Percentiles rank a stretch among this genome's conserved stretches.
Conservation (phyloP, 768 basidiomycete genomes). For the Hygrocybe coccinea region DNA sequence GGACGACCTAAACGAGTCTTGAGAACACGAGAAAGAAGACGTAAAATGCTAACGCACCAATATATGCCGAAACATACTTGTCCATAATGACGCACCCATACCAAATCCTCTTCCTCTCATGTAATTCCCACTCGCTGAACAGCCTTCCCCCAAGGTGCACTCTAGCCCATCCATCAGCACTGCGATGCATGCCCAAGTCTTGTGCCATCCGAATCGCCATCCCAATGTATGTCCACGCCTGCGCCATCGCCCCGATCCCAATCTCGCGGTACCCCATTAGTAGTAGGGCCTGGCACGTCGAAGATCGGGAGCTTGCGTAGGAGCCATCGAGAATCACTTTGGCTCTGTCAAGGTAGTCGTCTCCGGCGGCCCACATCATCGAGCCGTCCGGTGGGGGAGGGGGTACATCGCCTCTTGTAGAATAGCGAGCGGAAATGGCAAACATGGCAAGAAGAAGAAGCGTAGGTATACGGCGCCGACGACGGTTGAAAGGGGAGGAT, state of each 20-base stretch:
- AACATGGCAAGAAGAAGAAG: conserved; percentile 81
- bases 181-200: conserved; percentile 78
- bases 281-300: conserved; percentile 74
- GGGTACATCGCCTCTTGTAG: conserved; percentile 30
- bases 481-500: conserved; percentile 35
- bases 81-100: conserved; percentile 76
- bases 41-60: conserved; percentile 39
- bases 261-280: conserved; percentile 82
- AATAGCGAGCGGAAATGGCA: conserved; percentile 73
- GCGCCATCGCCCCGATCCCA: conserved; percentile 85
- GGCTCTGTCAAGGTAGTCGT: conserved; percentile 63
- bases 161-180: conserved; percentile 72
- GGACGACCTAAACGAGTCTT: conserved; percentile 48
- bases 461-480: conserved; percentile 48
- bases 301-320: conserved; percentile 67
- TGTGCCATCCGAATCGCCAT: conserved; percentile 93
- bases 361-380: conserved; percentile 80
- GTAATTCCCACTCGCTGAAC: conserved; percentile 58
- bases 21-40: conserved; percentile 1
- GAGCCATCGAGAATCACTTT: conserved; percentile 60
- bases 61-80: conserved; percentile 74
- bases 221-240: conserved; percentile 81
- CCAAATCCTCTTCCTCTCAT: conserved; percentile 72
- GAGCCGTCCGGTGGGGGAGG: conserved; percentile 41
- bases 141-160: conserved; percentile 50